Evolutionary conservation across 306 rosid species (phyloP), one percentile per base, ranked within the genome.

Genomic region (Cicer chorassanicum): DNA sequence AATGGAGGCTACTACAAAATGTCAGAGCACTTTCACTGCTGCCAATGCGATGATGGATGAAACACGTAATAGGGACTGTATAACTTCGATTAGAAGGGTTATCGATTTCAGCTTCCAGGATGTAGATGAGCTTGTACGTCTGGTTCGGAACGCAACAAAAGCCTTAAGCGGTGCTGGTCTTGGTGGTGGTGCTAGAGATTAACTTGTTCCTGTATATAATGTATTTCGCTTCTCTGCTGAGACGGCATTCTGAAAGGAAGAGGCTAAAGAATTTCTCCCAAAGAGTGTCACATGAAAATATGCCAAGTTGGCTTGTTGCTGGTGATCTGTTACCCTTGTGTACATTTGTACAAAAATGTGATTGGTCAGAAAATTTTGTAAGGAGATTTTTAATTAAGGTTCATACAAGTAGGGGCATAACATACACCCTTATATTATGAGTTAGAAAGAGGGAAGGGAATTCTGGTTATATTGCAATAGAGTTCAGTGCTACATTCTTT

Each of bases 31-130:
- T 62, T 88, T 88, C 42, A 40, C 42, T 1, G 87, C 76, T 67
- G 90, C 89, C 55, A 74, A 73, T 73, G 39, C 56, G 79, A 64
- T 49, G 48, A 78, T 82, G 78, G 86, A 72, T 45, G 93, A 81
- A 55, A 83, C 93, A 84, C 79, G 76, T 24, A 85, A 84, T 68
- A 82, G 43, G 75, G 88, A 84, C 61, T 81, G 80, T 68, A 64
- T 84, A 81, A 66, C 82, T 72, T 87, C 88, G 36, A 78, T 91
- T 76, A 89, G 76, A 80, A 88, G 84, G 56, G 97, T 85, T 64
- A 62, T 87, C 61, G 89, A 91, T 80, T 88, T 91, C 86, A 85
- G 96, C 86, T 93, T 89, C 89, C 98, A 91, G 79, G 93, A 93
- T 70, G 74, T 93, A 19, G 88, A 87, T 55, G 93, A 91, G 81